Evolutionary conservation across 2,329 filamentous ascomycete species (phyloP).

Genomic region (Colletotrichum chrysophilum): DNA sequence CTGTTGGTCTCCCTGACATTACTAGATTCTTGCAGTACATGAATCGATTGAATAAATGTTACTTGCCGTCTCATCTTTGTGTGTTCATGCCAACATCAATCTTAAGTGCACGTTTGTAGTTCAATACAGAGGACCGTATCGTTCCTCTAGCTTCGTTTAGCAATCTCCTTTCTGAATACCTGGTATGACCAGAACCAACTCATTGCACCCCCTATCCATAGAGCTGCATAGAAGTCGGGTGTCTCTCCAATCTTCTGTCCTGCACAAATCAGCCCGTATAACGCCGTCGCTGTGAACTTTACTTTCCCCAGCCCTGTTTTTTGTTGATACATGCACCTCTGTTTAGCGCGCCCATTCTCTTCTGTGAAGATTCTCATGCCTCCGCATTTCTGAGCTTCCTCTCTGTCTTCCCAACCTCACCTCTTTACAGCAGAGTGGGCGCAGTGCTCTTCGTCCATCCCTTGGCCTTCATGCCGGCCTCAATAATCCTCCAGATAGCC

Average conservation of each 20-base stretch:
- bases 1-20: neutral
- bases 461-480: constrained; percentile 83
- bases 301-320: constrained; percentile 13
- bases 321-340: constrained; percentile 1
- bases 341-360: neutral
- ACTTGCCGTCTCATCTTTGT: neutral
- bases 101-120: neutral
- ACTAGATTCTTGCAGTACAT: neutral
- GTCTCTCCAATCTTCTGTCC: neutral
- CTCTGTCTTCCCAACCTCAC: neutral
- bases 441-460: constrained; percentile 81
- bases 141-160: neutral
- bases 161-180: neutral
- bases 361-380: neutral
- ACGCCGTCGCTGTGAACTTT: constrained; percentile 19
- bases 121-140: neutral
- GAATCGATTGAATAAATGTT: neutral
- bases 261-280: neutral
- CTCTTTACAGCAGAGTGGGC: constrained; percentile 41
- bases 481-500: constrained; percentile 87
- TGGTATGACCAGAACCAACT: neutral
- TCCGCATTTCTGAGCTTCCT: too few relatives aligned
- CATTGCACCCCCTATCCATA: neutral
- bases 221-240: neutral
- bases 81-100: neutral